These are phyloP conservation scores for Micractinium conductrix DNA, from an alignment of 139 green algal species.

Conservation along the genomic window DNA sequence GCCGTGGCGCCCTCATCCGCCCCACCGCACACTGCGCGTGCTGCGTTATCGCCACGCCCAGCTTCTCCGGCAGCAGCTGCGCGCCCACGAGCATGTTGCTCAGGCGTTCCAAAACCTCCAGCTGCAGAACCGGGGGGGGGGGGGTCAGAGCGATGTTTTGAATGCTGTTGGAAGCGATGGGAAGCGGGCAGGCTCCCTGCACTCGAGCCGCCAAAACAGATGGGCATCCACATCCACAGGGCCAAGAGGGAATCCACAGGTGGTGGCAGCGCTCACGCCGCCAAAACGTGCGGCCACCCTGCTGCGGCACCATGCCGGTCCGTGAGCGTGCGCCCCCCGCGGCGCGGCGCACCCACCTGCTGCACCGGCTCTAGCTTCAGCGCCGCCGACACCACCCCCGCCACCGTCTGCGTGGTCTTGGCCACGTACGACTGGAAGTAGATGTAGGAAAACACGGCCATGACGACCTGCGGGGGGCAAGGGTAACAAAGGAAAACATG, in stretches of 20 bases:
- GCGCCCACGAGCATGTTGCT: conserved; percentile 33
- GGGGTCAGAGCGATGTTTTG: background rate
- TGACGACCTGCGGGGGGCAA: conserved; percentile 87
- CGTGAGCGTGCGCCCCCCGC: background rate
- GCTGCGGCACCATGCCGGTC: background rate
- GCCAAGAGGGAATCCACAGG: too few relatives aligned
- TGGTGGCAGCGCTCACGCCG: too few relatives aligned
- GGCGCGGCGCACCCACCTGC: background rate
- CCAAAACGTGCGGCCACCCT: background rate
- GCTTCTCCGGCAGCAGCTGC: conserved; percentile 18
- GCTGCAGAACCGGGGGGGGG: background rate
- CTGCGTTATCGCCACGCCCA: conserved; percentile 29
- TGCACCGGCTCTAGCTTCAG: conserved; percentile 27
- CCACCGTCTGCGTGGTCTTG: conserved; percentile 49
- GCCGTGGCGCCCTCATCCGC: conserved; percentile 8
- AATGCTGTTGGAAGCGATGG: too few relatives aligned
- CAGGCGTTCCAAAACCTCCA: conserved; percentile 41
- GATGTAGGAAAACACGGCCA: conserved; percentile 95
- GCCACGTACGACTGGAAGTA: conserved; percentile 93
- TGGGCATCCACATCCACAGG: background rate
- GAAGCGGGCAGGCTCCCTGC: too few relatives aligned
- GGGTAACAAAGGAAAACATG: background rate
- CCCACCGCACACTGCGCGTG: background rate
- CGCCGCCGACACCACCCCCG: conserved; percentile 14
- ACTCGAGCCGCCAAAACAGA: too few relatives aligned